Evolutionary conservation across 2,329 filamentous ascomycete species (phyloP).

Genomic region (Rutstroemia sp.): DNA sequence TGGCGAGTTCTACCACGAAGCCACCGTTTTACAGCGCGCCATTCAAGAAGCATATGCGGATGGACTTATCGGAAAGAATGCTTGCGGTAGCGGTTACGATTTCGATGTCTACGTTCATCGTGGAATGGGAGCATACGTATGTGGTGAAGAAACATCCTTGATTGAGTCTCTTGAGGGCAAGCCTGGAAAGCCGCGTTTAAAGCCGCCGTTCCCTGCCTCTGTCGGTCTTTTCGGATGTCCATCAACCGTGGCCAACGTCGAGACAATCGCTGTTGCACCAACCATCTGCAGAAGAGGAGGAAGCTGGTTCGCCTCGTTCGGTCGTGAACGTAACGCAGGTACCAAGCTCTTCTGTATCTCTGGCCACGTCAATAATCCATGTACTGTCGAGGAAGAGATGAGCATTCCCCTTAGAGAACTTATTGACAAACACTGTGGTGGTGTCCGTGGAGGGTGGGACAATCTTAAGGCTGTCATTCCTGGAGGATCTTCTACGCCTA

Average conservation of each 20-base stretch:
- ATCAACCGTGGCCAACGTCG: constrained; percentile 95
- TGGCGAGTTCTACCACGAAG: constrained; percentile 96
- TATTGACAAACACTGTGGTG: constrained; percentile 97
- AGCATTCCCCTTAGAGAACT: constrained; percentile 92
- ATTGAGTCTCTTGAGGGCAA: constrained; percentile 99
- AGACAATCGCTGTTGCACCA: constrained; percentile 90
- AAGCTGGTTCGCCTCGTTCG: constrained; percentile 88
- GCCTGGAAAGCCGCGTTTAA: constrained; percentile 94
- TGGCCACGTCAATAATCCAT: constrained; percentile 97
- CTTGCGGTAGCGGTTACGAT: constrained; percentile 92
- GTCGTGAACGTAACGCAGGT: constrained; percentile 90
- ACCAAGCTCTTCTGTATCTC: constrained; percentile 99
- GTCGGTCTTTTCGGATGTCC: constrained; percentile 98
- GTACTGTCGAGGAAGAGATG: constrained; percentile 99
- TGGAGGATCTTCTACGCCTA: constrained; percentile 92
- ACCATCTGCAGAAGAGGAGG: constrained; percentile 92
- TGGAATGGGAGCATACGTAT: constrained; percentile 95
- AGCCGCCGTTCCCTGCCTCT: constrained; percentile 96
- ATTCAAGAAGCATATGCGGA: constrained; percentile 97
- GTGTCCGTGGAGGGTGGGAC: constrained; percentile 94
- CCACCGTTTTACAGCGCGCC: constrained; percentile 83
- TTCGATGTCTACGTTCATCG: constrained; percentile 97
- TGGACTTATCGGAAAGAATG: constrained; percentile 95
- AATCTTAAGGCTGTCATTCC: constrained; percentile 94
- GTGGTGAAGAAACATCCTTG: constrained; percentile 94